Evolutionary conservation across 1,139 yeast species (phyloP), one percentile per base, ranked within the genome.

Genomic region (Yamadazyma songkhlaensis): DNA sequence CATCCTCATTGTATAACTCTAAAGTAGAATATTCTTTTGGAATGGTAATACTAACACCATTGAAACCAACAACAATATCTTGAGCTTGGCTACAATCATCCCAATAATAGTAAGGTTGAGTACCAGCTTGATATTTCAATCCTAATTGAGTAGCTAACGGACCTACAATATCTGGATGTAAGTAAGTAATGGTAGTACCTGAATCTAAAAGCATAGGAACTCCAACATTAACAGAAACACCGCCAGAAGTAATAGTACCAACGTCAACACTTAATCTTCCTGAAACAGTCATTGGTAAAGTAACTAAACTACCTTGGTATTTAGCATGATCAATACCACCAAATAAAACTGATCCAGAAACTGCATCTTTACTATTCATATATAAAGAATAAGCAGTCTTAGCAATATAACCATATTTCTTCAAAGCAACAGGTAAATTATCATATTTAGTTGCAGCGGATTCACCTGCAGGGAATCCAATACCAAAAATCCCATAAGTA

Each of bases 261-360:
- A 62, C 46, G 2, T 48, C 43, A 14, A 63, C 42, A 38, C 55
- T 57, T 9, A 59, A 44, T 38, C 61, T 50, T 2, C 39, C 32
- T 2, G 31, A 26, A 43, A 52, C 51, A 36, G 57, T 41, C 24
- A 62, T 55, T 24, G 48, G 47, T 4, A 42, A 20, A 3, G 31
- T 12, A 2, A 31, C 38, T 39, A 72, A 59, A 9, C 48, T 38
- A 2, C 78, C 78, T 1, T 52, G 25, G 47, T 66, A 71, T 49
- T 73, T 74, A 39, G 73, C 68, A 39, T 66, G 63, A 49, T 75
- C 80, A 25, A 75, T 70, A 3, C 77, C 80, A 2, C 79, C 79
- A 55, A 74, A 74, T 39, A 67, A 55, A 29, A 74, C 57, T 28
- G 60, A 52, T 2, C 79, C 80, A 5, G 57, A 22, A n/a, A 44